A percentile compares a stretch with the other conserved stretches of the same genome.
Evolutionary conservation across 2,329 filamentous ascomycete species (phyloP).

Genomic region (Ascochyta fabae): DNA sequence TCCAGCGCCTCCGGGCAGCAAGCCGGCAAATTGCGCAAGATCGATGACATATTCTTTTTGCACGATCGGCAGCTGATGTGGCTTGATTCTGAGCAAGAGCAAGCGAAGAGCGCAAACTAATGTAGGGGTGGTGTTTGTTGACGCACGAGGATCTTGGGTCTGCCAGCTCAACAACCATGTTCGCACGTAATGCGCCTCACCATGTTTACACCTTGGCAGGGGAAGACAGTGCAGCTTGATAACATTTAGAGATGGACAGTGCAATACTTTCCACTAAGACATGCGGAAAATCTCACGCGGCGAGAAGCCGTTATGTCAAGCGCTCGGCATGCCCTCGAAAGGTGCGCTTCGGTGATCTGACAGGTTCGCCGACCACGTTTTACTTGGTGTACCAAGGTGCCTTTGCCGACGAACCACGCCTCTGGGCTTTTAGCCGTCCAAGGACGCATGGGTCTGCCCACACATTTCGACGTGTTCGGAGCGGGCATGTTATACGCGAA

Average conservation of each 20-base stretch:
- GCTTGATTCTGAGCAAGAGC: neutral
- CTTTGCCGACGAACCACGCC: conserved; percentile 8
- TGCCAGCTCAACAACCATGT: neutral
- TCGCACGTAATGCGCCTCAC: neutral
- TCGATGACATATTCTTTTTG: neutral
- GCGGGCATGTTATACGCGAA: neutral
- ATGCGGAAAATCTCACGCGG: neutral
- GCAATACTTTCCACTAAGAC: neutral
- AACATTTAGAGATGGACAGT: neutral
- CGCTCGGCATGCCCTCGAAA: neutral
- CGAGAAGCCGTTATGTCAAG: neutral
- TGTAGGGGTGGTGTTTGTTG: neutral
- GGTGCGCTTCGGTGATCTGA: conserved; percentile 2
- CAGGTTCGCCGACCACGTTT: conserved; percentile 10
- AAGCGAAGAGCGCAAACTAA: conserved; percentile 4
- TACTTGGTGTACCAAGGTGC: conserved; percentile 3
- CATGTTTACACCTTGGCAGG: neutral
- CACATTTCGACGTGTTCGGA: neutral
- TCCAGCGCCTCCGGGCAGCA: neutral
- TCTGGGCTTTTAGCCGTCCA: conserved; percentile 6
- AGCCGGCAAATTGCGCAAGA: neutral
- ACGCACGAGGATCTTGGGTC: neutral
- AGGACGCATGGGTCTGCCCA: neutral
- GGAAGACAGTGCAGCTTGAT: neutral
- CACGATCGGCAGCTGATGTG: neutral